phyloP scores from a whole-genome alignment of 208 protist species.

The Trypanosoma brucei region DNA sequence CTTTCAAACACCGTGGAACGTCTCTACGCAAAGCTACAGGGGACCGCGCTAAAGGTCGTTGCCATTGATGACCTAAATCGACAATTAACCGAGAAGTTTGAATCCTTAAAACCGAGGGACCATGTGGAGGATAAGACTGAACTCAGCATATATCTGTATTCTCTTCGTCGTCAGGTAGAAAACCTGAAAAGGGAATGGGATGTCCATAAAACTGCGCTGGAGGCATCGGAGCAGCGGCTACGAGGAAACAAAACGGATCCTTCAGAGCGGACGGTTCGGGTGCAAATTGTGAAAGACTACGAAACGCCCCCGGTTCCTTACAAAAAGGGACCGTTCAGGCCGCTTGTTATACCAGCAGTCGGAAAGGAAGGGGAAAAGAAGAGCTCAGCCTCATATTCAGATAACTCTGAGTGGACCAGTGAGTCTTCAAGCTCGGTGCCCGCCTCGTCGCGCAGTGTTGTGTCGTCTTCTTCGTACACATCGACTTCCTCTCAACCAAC shows the following conservation, averaged over 20 bases:
- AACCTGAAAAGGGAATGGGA: constrained; percentile 22
- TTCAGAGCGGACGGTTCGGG: constrained; percentile 20
- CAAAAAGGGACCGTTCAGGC: constrained; percentile 41
- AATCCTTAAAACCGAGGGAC: constrained; percentile 3
- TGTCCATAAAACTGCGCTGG: constrained; percentile 24
- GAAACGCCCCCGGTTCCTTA: constrained; percentile 49
- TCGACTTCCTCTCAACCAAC: not conserved
- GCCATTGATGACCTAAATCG: constrained; percentile 56
- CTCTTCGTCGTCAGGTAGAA: constrained; percentile 41
- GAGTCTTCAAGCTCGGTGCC: not conserved
- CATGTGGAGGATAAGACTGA: constrained; percentile 34
- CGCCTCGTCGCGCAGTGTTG: not conserved
- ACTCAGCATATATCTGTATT: constrained; percentile 56
- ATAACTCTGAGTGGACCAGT: not conserved
- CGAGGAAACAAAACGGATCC: constrained; percentile 7
- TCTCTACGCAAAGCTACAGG: constrained; percentile 43
- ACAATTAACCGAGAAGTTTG: constrained; percentile 34
- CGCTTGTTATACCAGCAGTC: not conserved
- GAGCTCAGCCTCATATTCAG: not conserved
- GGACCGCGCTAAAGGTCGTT: constrained; percentile 40
- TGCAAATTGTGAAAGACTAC: constrained; percentile 57
- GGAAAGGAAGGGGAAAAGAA: not conserved
- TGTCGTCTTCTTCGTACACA: not conserved
- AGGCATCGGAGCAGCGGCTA: constrained; percentile 13
- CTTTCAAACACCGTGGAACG: constrained; percentile 19